These are phyloP conservation scores for Akebia trifoliata DNA, from an alignment of 164 flowering plant species.

Conservation along the genomic window DNA sequence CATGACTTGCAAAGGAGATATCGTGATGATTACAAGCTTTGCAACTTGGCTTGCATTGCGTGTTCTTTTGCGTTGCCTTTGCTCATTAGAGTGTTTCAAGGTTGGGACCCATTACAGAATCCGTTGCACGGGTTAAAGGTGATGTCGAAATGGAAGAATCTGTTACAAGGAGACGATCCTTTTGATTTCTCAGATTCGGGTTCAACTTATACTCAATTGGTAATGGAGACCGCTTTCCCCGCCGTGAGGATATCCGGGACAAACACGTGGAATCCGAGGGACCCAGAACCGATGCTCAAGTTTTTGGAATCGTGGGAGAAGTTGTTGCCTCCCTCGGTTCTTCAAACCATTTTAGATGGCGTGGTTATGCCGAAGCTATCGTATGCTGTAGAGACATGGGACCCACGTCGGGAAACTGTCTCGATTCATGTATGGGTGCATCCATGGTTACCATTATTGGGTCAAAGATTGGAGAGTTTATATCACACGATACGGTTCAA, in stretches of 20 bases:
- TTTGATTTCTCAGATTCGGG: conserved; percentile 38
- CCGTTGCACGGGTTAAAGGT: conserved; percentile 61
- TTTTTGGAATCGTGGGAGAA: conserved; percentile 81
- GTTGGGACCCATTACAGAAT: conserved; percentile 83
- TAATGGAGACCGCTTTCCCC: conserved; percentile 76
- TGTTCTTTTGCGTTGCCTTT: conserved; percentile 68
- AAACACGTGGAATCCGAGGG: conserved; percentile 82
- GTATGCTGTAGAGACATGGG: conserved; percentile 80
- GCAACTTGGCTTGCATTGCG: conserved; percentile 73
- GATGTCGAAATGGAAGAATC: conserved; percentile 53
- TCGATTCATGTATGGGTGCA: conserved; percentile 92
- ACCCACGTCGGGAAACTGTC: conserved; percentile 75
- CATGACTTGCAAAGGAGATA: conserved; percentile 41
- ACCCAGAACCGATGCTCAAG: conserved; percentile 84
- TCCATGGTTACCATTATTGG: conserved; percentile 84
- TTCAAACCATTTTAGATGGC: conserved; percentile 53
- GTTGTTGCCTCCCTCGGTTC: conserved; percentile 57
- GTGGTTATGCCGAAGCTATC: conserved; percentile 74
- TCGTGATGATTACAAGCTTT: conserved; percentile 61
- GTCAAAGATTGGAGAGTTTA: conserved; percentile 63
- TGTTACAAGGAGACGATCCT: conserved; percentile 57
- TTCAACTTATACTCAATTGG: conserved; percentile 62
- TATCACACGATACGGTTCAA: conserved; percentile 64
- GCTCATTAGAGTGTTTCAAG: conserved; percentile 69
- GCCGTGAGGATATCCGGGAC: conserved; percentile 80